These are phyloP conservation scores for Acrocalymma vagum DNA, from an alignment of 2,329 filamentous ascomycete species.

Conservation along the genomic window DNA sequence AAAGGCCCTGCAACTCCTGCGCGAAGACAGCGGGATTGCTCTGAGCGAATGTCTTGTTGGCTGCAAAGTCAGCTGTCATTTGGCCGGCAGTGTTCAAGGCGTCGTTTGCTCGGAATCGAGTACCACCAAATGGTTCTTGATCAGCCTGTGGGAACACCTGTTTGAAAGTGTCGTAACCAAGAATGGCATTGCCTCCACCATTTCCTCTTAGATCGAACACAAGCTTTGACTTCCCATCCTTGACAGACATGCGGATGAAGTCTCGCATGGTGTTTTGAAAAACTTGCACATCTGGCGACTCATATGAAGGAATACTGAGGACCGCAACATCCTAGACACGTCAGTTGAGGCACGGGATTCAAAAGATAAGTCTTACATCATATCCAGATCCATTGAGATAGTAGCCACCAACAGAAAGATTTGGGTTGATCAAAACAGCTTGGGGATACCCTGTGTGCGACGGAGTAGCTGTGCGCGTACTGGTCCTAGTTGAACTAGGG, in stretches of 20 bases:
- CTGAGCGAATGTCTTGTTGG: conserved; percentile 38
- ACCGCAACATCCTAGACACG: conserved; percentile 55
- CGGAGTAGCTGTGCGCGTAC: conserved; percentile 24
- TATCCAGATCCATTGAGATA: conserved; percentile 52
- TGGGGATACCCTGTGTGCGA: conserved; percentile 49
- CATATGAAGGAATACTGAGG: conserved; percentile 55
- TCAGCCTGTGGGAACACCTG: conserved; percentile 60
- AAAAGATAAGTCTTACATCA: conserved; percentile 36
- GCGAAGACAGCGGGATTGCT: conserved; percentile 35
- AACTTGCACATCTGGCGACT: conserved; percentile 34
- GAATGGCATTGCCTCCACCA: conserved; percentile 60
- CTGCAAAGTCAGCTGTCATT: conserved; percentile 38
- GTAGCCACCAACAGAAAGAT: conserved; percentile 54
- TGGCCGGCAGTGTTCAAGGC: conserved; percentile 45
- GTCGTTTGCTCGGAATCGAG: conserved; percentile 57
- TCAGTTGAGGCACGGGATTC: conserved; percentile 40
- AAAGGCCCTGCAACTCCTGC: conserved; percentile 29
- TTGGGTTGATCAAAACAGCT: conserved; percentile 44
- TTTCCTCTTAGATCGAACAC: conserved; percentile 72
- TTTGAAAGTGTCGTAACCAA: conserved; percentile 58
- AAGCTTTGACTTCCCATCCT: conserved; percentile 65
- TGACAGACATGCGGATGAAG: conserved; percentile 58
- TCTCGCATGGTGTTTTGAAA: conserved; percentile 51
- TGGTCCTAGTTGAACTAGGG: conserved; percentile 19
- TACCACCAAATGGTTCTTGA: conserved; percentile 54